Evolutionary conservation across 345 rosid species (phyloP).

Genomic region (Citrus hindsii): DNA sequence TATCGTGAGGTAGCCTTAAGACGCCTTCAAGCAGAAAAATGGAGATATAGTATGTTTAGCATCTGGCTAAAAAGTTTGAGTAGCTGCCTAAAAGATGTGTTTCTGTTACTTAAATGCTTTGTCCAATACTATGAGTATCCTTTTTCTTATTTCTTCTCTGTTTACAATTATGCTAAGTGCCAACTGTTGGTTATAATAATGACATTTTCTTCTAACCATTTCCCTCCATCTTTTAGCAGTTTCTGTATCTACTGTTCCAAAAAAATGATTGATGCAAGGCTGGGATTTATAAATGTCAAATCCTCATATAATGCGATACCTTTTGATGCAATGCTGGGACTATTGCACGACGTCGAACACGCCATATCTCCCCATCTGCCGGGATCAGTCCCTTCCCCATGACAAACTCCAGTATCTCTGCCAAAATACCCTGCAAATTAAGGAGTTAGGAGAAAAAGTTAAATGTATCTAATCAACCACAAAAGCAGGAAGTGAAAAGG

Average conservation of each 20-base stretch:
- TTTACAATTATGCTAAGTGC: too few relatives aligned
- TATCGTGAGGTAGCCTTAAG: background rate
- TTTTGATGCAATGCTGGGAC: constrained; percentile 94
- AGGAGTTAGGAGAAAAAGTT: constrained; percentile 17
- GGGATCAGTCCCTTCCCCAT: constrained; percentile 98
- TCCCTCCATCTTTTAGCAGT: background rate
- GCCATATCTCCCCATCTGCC: constrained; percentile 97
- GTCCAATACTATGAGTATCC: too few relatives aligned
- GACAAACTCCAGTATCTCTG: constrained; percentile 93
- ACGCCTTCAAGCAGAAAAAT: background rate
- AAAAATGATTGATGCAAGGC: background rate
- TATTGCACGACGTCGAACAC: constrained; percentile 82
- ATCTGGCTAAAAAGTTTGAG: background rate
- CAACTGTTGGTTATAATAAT: background rate
- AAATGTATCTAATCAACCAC: background rate
- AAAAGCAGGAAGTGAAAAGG: background rate
- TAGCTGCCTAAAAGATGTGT: background rate
- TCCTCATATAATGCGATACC: constrained; percentile 30
- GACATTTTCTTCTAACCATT: background rate
- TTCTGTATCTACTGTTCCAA: background rate
- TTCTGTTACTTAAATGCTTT: background rate
- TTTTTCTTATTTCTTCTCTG: background rate
- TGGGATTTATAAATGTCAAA: background rate
- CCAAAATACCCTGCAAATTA: constrained; percentile 72
- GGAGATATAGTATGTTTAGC: background rate